A percentile compares a stretch with the other conserved stretches of the same genome.
phyloP scores from a whole-genome alignment of 768 basidiomycete genomes.

The Pholiota conissans region DNA sequence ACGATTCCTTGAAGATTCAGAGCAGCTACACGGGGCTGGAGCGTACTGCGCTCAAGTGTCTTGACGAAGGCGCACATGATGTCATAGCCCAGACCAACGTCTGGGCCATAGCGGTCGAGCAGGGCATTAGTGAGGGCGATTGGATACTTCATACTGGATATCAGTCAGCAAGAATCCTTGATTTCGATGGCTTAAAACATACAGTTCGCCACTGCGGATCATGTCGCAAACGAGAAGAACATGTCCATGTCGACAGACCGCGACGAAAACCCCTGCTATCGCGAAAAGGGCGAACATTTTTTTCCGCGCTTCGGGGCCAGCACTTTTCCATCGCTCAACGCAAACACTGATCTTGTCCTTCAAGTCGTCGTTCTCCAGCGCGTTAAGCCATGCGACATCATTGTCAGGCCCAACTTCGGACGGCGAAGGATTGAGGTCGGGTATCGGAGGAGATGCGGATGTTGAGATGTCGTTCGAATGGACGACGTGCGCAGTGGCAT shows the following conservation, averaged over 20 bases:
- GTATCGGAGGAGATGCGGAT: too few species aligned
- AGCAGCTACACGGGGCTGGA: conserved; percentile 12
- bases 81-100: conserved; percentile 24
- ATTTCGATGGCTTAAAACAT: neutral
- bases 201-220: conserved; percentile 27
- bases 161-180: neutral
- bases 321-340: conserved; percentile 18
- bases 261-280: conserved; percentile 25
- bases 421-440: too few species aligned
- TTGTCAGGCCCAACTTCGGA: too few species aligned
- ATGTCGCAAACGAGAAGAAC: conserved; percentile 26
- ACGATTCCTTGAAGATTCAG: conserved; percentile 14
- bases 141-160: conserved; percentile 27
- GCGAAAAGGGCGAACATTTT: conserved; percentile 25
- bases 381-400: conserved; percentile 19
- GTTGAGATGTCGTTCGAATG: too few species aligned
- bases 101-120: conserved; percentile 11
- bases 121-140: conserved; percentile 19
- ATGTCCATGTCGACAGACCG: conserved; percentile 26
- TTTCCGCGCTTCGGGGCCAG: conserved; percentile 16
- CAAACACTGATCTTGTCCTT: conserved; percentile 12
- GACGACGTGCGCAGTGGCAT: too few species aligned
- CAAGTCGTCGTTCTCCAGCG: conserved; percentile 12
- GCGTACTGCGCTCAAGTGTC: conserved; percentile 18
- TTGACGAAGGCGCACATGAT: conserved; percentile 26